Conservation (phyloP, 352 stramenopile species). For the Pythium aphanidermatum region DNA sequence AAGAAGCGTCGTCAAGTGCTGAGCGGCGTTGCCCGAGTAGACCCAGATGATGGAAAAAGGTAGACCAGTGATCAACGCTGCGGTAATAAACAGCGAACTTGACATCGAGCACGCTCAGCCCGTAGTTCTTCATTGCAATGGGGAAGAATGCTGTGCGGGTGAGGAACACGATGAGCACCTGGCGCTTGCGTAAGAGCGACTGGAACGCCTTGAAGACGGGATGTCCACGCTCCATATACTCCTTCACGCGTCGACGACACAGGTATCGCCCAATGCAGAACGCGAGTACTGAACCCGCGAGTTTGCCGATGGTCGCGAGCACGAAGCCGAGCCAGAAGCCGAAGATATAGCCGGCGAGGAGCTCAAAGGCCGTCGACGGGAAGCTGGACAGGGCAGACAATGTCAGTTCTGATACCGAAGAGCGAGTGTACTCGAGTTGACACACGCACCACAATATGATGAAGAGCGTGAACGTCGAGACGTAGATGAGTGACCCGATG, state of each 20-base stretch:
- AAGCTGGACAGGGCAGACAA: constrained; percentile 28
- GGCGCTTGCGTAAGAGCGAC: constrained; percentile 42
- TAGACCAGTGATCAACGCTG: constrained; percentile 57
- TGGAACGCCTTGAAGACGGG: constrained; percentile 65
- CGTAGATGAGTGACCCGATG: constrained; percentile 37
- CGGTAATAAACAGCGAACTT: constrained; percentile 54
- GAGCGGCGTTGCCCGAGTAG: constrained; percentile 62
- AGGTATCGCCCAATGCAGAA: constrained; percentile 69
- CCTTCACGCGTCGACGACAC: constrained; percentile 47
- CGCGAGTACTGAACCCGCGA: constrained; percentile 55
- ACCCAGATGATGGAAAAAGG: constrained; percentile 75
- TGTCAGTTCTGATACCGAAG: too few relatives aligned
- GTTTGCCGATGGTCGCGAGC: constrained; percentile 58
- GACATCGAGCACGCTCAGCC: constrained; percentile 74
- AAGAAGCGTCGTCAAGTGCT: constrained; percentile 50
- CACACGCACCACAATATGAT: constrained; percentile 41
- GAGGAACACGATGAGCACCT: constrained; percentile 76
- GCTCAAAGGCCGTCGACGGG: constrained; percentile 70
- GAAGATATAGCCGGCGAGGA: constrained; percentile 74
- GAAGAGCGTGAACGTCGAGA: constrained; percentile 35
- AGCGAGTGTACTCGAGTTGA: not conserved
- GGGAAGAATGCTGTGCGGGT: constrained; percentile 77
- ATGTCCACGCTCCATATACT: constrained; percentile 68
- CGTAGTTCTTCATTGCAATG: constrained; percentile 85
- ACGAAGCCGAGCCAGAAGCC: constrained; percentile 65